These are phyloP conservation scores for Whalleya microplaca DNA, from an alignment of 2,329 filamentous ascomycete genomes.

Conservation along the genomic window DNA sequence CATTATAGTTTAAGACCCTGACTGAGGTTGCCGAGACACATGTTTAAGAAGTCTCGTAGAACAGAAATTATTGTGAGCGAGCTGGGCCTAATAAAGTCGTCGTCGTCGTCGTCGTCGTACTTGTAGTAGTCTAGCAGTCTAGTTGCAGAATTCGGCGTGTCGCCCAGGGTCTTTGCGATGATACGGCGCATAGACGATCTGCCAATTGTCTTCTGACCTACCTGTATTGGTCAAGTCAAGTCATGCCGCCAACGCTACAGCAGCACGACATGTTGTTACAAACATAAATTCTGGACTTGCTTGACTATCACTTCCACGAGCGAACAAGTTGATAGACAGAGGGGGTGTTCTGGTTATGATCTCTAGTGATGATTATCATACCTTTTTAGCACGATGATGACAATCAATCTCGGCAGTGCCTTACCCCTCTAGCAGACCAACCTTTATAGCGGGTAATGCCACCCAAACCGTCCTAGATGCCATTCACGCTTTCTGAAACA, in stretches of 20 bases:
- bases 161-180: slow-evolving; percentile 6
- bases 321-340: slow-evolving; percentile 16
- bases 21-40: slow-evolving; percentile 19
- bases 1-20: slow-evolving; percentile 2
- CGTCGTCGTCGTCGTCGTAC: slow-evolving; percentile 4
- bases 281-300: slow-evolving; percentile 4
- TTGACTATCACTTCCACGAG: slow-evolving; percentile 17
- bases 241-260: slow-evolving; percentile 14
- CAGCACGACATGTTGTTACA: slow-evolving; percentile 15
- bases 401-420: slow-evolving; percentile 3
- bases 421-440: slow-evolving; percentile 20
- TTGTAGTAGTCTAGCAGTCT: slow-evolving; percentile 5
- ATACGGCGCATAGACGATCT: slow-evolving; percentile 14
- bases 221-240: slow-evolving; percentile 11
- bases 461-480: slow-evolving; percentile 3
- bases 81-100: slow-evolving; percentile 10
- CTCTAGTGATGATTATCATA: slow-evolving; percentile 6
- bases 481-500: slow-evolving; percentile 19
- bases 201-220: slow-evolving; percentile 9
- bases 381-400: neutral
- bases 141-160: slow-evolving; percentile 14
- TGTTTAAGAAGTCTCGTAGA: slow-evolving; percentile 8
- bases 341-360: slow-evolving; percentile 10
- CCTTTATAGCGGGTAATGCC: slow-evolving; percentile 15
- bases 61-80: neutral